Evolutionary conservation across 176 grass and related monocot species (phyloP).

Genomic region (Aegilops longissima): DNA sequence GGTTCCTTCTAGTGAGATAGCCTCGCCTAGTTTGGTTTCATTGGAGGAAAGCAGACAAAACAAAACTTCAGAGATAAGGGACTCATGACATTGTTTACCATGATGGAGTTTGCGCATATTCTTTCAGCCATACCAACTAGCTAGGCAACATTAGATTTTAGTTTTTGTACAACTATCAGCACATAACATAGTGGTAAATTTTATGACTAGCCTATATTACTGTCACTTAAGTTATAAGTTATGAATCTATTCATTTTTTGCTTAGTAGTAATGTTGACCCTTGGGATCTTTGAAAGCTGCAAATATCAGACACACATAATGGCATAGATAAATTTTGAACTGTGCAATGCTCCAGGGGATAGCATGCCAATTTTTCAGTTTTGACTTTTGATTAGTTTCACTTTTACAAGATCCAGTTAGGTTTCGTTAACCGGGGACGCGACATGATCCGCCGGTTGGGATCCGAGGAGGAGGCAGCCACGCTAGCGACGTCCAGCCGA

Average conservation of each 20-base stretch:
- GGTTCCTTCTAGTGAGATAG: not conserved
- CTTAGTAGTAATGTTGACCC: not conserved
- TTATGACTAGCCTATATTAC: not conserved
- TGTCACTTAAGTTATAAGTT: not conserved
- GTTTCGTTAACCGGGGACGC: not conserved
- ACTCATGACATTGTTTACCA: slow-evolving; percentile 18
- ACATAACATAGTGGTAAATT: slow-evolving; percentile 31
- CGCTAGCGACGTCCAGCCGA: not conserved
- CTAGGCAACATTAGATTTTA: slow-evolving; percentile 5
- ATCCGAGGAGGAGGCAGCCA: not conserved
- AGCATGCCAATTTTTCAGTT: not conserved
- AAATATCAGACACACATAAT: not conserved
- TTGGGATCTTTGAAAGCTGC: not conserved
- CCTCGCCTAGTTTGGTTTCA: slow-evolving; percentile 37
- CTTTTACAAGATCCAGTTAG: not conserved
- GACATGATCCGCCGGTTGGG: not conserved
- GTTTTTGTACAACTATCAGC: not conserved
- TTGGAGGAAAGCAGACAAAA: slow-evolving; percentile 21
- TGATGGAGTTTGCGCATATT: not conserved
- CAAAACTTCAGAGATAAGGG: slow-evolving; percentile 6
- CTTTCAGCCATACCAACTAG: not conserved
- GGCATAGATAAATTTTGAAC: not conserved
- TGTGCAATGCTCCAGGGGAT: not conserved
- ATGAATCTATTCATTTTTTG: not conserved
- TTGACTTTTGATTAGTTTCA: not conserved